These are phyloP conservation scores for Malassezia japonica DNA, from an alignment of 1,284 basidiomycete genomes.

Conservation along the genomic window DNA sequence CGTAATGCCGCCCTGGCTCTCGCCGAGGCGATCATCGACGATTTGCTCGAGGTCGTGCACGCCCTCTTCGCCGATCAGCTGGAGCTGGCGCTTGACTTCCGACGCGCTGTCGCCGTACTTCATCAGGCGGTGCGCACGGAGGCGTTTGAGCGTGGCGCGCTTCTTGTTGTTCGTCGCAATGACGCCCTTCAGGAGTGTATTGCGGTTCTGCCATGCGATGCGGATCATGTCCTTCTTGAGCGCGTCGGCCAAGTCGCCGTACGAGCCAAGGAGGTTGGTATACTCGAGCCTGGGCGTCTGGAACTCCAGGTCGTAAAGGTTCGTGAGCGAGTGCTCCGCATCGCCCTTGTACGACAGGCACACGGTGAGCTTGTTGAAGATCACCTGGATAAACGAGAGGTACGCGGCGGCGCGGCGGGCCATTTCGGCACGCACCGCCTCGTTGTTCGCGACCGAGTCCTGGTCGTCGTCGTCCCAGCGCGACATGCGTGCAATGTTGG, in stretches of 20 bases:
- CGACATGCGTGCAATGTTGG: background rate
- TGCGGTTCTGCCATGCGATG: slow-evolving; percentile 43
- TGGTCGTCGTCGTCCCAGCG: slow-evolving; percentile 5
- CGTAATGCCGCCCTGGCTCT: too few species aligned
- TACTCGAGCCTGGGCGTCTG: slow-evolving; percentile 60
- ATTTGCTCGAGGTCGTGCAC: background rate
- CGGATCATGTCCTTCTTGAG: slow-evolving; percentile 44
- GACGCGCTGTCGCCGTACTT: background rate
- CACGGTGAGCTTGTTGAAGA: slow-evolving; percentile 60
- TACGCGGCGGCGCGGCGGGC: slow-evolving; percentile 50
- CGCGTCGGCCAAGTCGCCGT: slow-evolving; percentile 36
- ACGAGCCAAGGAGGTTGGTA: slow-evolving; percentile 73
- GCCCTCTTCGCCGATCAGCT: slow-evolving; percentile 3
- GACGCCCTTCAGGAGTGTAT: slow-evolving; percentile 36
- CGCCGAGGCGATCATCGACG: background rate
- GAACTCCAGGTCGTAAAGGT: slow-evolving; percentile 54
- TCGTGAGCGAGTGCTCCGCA: slow-evolving; percentile 51
- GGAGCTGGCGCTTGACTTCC: background rate
- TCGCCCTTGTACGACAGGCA: slow-evolving; percentile 53
- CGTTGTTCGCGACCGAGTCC: background rate
- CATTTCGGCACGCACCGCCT: slow-evolving; percentile 45
- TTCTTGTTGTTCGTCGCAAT: slow-evolving; percentile 23
- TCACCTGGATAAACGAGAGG: slow-evolving; percentile 68
- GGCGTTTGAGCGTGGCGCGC: slow-evolving; percentile 6
- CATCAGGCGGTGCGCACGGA: slow-evolving; percentile 13